Evolutionary conservation across 2,329 filamentous ascomycete species (phyloP), one percentile per base, ranked within the genome.

Genomic region (Trichoderma endophyticum): DNA sequence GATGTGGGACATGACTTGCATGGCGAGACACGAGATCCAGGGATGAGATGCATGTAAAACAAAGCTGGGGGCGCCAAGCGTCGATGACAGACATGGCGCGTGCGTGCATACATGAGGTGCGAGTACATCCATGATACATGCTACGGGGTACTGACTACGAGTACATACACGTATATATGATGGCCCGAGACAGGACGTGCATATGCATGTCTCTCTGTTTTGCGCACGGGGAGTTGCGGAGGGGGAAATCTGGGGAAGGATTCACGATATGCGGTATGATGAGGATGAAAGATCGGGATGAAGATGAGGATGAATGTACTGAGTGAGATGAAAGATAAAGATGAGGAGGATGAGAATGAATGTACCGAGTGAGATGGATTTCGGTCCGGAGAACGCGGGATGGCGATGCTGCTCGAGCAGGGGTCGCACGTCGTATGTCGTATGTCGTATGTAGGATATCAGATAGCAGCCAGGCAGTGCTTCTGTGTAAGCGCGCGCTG

Each of bases 1-100:
- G 48, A 54, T 61, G 56, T 36, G 57, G 66, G 54, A 67, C 64
- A 61, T 61, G 66, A 34, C 39, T 21, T 69, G 66, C 66, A 69
- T 69, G 15, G 12, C 30, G 14, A 57, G 51, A 57, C 48, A 57
- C 30, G 6, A 39, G 15, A 26, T 51, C 36, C 66, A 61, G 56
- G 66, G 56, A 60, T 54, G 62, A 26, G 34, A 63, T 28, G 64
- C 32, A 26, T 24, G 30, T 14, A 9, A 48, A 48, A 60, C 43
- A 36, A 59, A 60, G 51, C n/a, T 24, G 64, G 32, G 65, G 65
- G 39, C 39, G 39, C 39, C 39, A 43, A 43, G 39, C 39, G 15
- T 30, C 43, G 43, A 51, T 51, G 43, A 51, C 43, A 51, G 43
- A 51, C 43, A 63, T 30, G 61, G 61, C 28, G 62, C 39, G 30